Conservation (phyloP, 257 asterid genomes). For the Anisodus tanguticus region DNA sequence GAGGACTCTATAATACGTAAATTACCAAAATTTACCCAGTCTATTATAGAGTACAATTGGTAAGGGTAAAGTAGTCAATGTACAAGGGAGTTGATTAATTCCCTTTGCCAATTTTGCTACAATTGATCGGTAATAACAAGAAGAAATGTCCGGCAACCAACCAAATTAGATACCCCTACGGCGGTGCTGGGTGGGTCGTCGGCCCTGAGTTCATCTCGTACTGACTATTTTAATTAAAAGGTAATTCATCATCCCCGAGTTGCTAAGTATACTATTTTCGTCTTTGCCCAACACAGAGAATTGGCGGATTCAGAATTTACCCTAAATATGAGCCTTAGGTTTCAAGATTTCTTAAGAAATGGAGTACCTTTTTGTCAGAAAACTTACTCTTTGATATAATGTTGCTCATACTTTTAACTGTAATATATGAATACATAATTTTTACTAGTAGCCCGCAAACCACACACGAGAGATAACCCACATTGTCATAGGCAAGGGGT, state of each 20-base stretch:
- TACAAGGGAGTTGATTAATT: background rate
- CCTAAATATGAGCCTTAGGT: too few relatives aligned
- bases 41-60: background rate
- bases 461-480: background rate
- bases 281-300: too few relatives aligned
- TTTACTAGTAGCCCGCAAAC: background rate
- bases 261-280: too few relatives aligned
- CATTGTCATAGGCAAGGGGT: background rate
- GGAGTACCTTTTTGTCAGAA: background rate
- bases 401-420: background rate
- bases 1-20: background rate
- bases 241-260: too few relatives aligned
- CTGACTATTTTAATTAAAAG: too few relatives aligned
- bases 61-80: background rate
- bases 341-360: background rate
- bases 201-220: too few relatives aligned
- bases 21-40: background rate
- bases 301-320: too few relatives aligned
- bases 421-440: background rate
- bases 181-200: too few relatives aligned
- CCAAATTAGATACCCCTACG: too few relatives aligned
- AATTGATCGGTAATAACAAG: too few relatives aligned
- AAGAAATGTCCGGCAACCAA: too few relatives aligned
- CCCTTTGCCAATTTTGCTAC: background rate
- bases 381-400: constrained; percentile 24